phyloP scores from a whole-genome alignment of 306 rosid species.

The Sophora flavescens region DNA sequence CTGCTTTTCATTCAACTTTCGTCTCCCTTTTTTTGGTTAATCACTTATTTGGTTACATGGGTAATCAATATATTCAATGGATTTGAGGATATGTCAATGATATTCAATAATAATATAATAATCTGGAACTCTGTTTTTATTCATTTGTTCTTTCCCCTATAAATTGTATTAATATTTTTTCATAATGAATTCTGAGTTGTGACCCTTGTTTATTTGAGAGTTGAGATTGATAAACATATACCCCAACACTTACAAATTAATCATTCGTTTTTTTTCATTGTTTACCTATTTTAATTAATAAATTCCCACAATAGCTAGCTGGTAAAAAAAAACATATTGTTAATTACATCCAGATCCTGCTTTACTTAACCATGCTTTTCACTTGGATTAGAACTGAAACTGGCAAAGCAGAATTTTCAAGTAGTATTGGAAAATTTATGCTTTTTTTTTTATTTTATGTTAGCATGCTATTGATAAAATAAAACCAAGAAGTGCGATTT shows the following conservation, averaged over 20 bases:
- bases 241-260: neutral
- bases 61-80: neutral
- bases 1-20: neutral
- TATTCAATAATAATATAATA: too few relatives aligned
- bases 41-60: neutral
- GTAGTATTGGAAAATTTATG: constrained; percentile 8
- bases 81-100: neutral
- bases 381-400: neutral
- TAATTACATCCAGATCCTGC: neutral
- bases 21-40: neutral
- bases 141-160: neutral
- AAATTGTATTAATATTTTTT: neutral
- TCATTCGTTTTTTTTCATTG: too few relatives aligned
- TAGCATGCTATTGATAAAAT: neutral
- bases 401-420: neutral
- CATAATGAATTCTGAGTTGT: neutral
- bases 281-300: neutral
- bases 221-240: neutral
- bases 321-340: too few relatives aligned
- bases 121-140: neutral
- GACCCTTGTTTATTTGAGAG: neutral
- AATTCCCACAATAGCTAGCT: too few relatives aligned
- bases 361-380: neutral
- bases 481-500: constrained; percentile 1
- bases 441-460: neutral